These are phyloP conservation scores for Clitoria ternatea DNA, from an alignment of 306 rosid genomes.

Conservation along the genomic window DNA sequence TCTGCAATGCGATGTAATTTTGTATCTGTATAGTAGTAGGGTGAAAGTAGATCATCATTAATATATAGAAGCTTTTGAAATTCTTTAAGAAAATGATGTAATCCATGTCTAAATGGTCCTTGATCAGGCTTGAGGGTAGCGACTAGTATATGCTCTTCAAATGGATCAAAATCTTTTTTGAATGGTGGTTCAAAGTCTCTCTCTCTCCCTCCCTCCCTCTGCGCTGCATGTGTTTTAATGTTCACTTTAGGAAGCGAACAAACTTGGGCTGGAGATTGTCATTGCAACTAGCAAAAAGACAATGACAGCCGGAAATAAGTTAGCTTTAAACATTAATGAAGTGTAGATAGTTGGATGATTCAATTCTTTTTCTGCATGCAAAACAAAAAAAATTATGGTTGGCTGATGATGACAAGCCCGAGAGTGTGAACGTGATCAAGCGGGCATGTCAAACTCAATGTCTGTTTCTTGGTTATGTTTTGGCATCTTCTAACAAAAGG, in stretches of 20 bases:
- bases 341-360: background rate
- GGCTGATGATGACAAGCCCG: conserved; percentile 32
- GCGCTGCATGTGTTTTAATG: background rate
- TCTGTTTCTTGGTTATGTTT: conserved; percentile 21
- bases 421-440: conserved; percentile 19
- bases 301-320: background rate
- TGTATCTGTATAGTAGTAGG: conserved; percentile 59
- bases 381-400: conserved; percentile 11
- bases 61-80: conserved; percentile 39
- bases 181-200: background rate
- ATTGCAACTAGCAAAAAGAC: background rate
- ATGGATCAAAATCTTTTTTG: conserved; percentile 5
- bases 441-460: conserved; percentile 7
- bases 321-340: conserved; percentile 11
- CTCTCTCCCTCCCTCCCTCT: background rate
- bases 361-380: conserved; percentile 6
- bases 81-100: conserved; percentile 37
- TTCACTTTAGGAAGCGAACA: background rate
- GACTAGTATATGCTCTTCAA: background rate
- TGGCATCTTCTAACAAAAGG: conserved; percentile 17
- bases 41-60: conserved; percentile 26
- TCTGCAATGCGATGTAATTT: conserved; percentile 36
- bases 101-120: conserved; percentile 27
- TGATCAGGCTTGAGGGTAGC: conserved; percentile 1
- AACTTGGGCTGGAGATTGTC: background rate